Base-by-base conservation (phyloP, 345 rosid genomes). In the Arabis alpina region DNA sequence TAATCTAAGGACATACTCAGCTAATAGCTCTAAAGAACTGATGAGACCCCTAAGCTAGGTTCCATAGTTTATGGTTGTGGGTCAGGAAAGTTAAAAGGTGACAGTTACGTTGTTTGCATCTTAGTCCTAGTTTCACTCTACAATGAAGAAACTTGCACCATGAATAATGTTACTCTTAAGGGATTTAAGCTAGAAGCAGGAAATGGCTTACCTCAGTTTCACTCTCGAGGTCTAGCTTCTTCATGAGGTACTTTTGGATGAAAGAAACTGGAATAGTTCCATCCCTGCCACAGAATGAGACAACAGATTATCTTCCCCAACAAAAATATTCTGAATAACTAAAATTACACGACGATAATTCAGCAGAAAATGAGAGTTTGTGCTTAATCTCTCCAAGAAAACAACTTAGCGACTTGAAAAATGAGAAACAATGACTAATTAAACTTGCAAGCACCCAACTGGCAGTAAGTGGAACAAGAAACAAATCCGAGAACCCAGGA, bases 231-330 rank as follows among this genome's bases (percentile, higher is more conserved):
- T 84, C 82, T 24, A 94, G 83, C 85, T 94, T 91, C 86, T 68
- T 80, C 79, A 78, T 72, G 54, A 91, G 85, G 74, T 94, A 94
- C 82, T 94, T 91, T 56, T 94, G 95, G 78, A 94, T 80, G 65
- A 77, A 83, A 42, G 92, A 89, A 72, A 91, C 90, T 0, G 93
- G 86, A 61, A 88, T 69, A 54, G 72, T 83, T 62, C 91, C 93
- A 80, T 89, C 97, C 85, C 98, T 93, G 87, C 28, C 63, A 60
- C 2, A 5, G 48, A 66, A 30, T 8, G 56, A 67, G 51, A 72
- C 14, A 64, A 2, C 15, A 24, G 34, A 47, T 72, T 72, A 41
- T 15, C 36, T 52, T 5, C 3, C 63, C 6, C 13, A 9, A 36
- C 40, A 36, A 2, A 8, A 36, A 8, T 36, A 36, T 36, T 8